Conservation (phyloP, 805 yeast species). For the Candida vaughaniae region DNA sequence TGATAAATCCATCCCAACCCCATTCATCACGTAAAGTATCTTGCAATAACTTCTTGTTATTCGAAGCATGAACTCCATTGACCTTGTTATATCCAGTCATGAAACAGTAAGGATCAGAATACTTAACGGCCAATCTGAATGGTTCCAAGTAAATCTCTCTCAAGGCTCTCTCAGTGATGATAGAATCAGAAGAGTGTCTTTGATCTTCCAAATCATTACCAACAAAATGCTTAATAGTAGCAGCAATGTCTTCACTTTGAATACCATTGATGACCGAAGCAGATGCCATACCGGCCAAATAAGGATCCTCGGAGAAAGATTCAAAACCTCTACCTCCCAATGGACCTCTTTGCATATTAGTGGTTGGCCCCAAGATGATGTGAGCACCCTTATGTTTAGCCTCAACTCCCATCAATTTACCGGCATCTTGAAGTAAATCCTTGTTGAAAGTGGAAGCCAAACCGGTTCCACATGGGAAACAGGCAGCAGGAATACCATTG, state of each 20-base stretch:
- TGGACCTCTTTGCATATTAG: constrained; percentile 59
- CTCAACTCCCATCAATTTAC: constrained; percentile 52
- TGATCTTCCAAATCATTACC: constrained; percentile 63
- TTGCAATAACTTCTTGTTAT: constrained; percentile 39
- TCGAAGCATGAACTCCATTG: constrained; percentile 60
- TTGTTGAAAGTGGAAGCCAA: constrained; percentile 57
- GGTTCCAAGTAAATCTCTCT: constrained; percentile 66
- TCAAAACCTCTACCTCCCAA: constrained; percentile 66
- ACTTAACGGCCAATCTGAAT: constrained; percentile 56
- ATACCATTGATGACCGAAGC: constrained; percentile 53
- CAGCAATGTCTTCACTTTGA: constrained; percentile 50
- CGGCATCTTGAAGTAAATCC: constrained; percentile 47
- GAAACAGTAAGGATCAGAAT: constrained; percentile 51
- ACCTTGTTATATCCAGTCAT: constrained; percentile 66
- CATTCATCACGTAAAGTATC: constrained; percentile 55
- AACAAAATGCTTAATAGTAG: constrained; percentile 62
- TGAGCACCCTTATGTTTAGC: constrained; percentile 55
- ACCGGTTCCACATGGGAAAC: constrained; percentile 63
- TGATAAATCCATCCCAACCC: constrained; percentile 53
- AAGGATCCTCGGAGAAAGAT: constrained; percentile 62
- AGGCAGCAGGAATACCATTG: constrained; percentile 52
- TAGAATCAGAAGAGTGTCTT: constrained; percentile 46
- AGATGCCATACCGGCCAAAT: constrained; percentile 45
- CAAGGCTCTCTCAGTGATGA: constrained; percentile 57
- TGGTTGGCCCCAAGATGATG: constrained; percentile 34